Evolutionary conservation across 495 filamentous ascomycete species (phyloP), one percentile per base, ranked within the genome.

Genomic region (Astrothelium subdiscretum): DNA sequence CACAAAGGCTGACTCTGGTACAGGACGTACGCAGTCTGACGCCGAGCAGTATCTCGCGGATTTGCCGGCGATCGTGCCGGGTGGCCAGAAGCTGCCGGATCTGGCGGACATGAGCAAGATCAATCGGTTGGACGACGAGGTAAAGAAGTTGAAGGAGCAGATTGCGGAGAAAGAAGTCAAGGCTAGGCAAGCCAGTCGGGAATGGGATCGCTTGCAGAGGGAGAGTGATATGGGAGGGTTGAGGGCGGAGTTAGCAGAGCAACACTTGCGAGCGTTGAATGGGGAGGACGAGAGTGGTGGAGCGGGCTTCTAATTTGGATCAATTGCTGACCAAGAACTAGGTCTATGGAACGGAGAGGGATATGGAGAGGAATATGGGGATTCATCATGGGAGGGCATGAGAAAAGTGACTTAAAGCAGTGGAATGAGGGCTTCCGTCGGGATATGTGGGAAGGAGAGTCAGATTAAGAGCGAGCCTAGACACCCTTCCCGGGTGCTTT

Each of bases 201-300:
- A 87, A 38, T 88, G 85, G 85, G 83, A 83, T 43, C 74, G 71
- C 51, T 62, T 82, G 62, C 79, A 85, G 63, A 71, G 81, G 27
- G 85, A 88, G 70, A 81, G 77, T 54, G 79, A 79, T 18, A 81
- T 80, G 48, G 81, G 80, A 32, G 80, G 80, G 3, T 67, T 86
- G 59, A 82, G 80, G 69, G 82, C 79, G 62, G 83, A 86, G 61
- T 67, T 87, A 58, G 83, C 84, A 1, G 85, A 87, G 67, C 73
- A 79, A n/a, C 77, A 83, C 62, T 66, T 88, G 62, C 74, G 79
- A 51, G 78, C 82, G 62, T 74, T 81, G 42, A 83, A 82, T 67
- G 77, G 77, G 42, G 83, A 85, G 63, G 74, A 73, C 40, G 76
- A 75, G 40, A 71, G 69, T 32, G 76, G 78, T 35, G 70, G 73